Conservation (phyloP, 371 early-diverging fungal genomes). For the Choanephora cucurbitarum region DNA sequence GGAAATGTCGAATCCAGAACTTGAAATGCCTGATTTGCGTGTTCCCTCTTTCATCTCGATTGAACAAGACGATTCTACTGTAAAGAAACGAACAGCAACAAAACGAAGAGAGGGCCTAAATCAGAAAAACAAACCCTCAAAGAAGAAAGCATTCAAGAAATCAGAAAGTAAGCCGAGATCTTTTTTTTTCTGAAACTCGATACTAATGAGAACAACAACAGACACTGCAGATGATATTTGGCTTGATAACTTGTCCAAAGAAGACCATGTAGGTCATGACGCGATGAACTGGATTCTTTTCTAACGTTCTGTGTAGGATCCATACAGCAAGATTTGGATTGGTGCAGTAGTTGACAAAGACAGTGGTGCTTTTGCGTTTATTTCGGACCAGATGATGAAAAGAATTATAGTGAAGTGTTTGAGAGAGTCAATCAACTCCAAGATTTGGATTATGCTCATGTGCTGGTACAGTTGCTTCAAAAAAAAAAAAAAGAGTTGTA, state of each 20-base stretch:
- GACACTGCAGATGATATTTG: not conserved
- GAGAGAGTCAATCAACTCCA: conserved; percentile 1
- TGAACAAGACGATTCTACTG: not conserved
- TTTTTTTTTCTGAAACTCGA: too few relatives aligned
- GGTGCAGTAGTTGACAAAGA: conserved; percentile 15
- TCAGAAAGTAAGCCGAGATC: not conserved
- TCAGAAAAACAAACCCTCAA: not conserved
- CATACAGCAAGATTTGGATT: conserved; percentile 13
- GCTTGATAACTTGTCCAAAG: not conserved
- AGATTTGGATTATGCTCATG: conserved; percentile 19
- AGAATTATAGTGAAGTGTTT: conserved; percentile 10
- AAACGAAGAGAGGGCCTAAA: conserved; percentile 15
- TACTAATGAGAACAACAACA: too few relatives aligned
- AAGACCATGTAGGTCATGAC: not conserved
- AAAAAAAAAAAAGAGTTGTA: too few relatives aligned
- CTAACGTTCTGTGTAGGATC: not conserved
- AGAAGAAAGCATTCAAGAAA: conserved; percentile 8
- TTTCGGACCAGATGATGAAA: conserved; percentile 16
- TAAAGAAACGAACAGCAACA: not conserved
- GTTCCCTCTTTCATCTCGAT: conserved; percentile 21
- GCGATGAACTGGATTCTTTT: not conserved
- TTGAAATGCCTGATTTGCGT: conserved; percentile 5
- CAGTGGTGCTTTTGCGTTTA: conserved; percentile 15
- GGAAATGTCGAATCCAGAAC: not conserved
- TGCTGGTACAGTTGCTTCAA: conserved; percentile 4